phyloP scores from a whole-genome alignment of 371 early-diverging fungal species.

The Saksenaea vasiformis region DNA sequence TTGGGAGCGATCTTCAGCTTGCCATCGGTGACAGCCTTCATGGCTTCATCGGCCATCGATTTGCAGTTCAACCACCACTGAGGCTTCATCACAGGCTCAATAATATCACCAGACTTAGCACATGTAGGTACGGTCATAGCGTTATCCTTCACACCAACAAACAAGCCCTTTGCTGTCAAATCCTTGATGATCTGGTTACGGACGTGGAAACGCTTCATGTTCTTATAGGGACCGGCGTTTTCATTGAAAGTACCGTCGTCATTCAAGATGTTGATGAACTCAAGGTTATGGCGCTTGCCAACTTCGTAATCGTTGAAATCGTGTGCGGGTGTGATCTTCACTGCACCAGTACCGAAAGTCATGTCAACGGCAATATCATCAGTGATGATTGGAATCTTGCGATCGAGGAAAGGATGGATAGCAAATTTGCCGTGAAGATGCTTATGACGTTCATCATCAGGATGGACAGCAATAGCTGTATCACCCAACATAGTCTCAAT shows the following conservation, averaged over 20 bases:
- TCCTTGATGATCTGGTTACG: slow-evolving; percentile 88
- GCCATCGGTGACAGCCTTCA: slow-evolving; percentile 86
- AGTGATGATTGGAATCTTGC: slow-evolving; percentile 91
- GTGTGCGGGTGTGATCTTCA: slow-evolving; percentile 99
- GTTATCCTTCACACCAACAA: slow-evolving; percentile 87
- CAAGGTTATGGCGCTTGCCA: slow-evolving; percentile 93
- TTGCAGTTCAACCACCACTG: slow-evolving; percentile 99
- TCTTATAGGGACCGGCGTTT: slow-evolving; percentile 85
- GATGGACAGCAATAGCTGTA: slow-evolving; percentile 96
- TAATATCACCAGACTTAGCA: slow-evolving; percentile 92
- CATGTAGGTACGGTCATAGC: slow-evolving; percentile 96
- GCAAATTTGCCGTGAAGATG: slow-evolving; percentile 93
- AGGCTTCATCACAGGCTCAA: slow-evolving; percentile 98
- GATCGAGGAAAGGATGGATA: slow-evolving; percentile 94
- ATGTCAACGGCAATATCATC: slow-evolving; percentile 94
- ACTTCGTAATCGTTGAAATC: slow-evolving; percentile 99
- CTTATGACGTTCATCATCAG: slow-evolving; percentile 80
- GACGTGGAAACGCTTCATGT: slow-evolving; percentile 96
- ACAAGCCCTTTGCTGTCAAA: slow-evolving; percentile 88
- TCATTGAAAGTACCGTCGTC: slow-evolving; percentile 95
- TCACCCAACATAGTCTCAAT: slow-evolving; percentile 99
- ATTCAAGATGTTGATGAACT: slow-evolving; percentile 95
- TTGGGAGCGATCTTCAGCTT: slow-evolving; percentile 90
- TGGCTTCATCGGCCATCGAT: slow-evolving; percentile 88
- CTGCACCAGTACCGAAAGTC: slow-evolving; percentile 98